Evolutionary conservation across 2,329 filamentous ascomycete genomes (phyloP), one percentile per base, ranked within the genome.

Genomic region (Ceratocystis ficicola): DNA sequence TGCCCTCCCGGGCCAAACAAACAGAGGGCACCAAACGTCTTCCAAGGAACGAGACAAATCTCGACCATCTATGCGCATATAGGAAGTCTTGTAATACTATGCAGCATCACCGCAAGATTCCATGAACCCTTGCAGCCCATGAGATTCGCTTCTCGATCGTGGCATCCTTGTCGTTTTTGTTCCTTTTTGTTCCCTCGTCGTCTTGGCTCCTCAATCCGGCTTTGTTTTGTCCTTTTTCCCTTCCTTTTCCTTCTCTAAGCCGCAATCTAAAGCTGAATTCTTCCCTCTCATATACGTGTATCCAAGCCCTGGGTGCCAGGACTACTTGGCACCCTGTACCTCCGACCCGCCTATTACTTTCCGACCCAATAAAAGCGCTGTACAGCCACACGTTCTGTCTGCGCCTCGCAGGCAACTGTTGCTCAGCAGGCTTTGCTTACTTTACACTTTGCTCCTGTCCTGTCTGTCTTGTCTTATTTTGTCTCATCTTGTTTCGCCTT

Each of bases 321-420:
- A 59, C 28, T 59, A 59, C 48, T 52, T 52, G 25, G 48, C 36
- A 59, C 55, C 52, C 55, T 59, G 55, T 30, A 32, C 55, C 30
- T 30, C n/a, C 28, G 30, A 20, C 3, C 28, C 30, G 55, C n/a
- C 55, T 41, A 59, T 36, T 20, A 30, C 36, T 41, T 36, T 25
- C 28, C 28, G 48, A n/a, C 55, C 55, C 55, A 44, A 44, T 44
- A 25, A 44, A 17, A 28, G 22, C 41, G 8, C 60, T 62, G 36
- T 62, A 44, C 60, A 28, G 36, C 60, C 44, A 17, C 36, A 46
- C 60, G 36, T 62, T 62, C 60, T n/a, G 22, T 48, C 36, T 59
- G 55, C 55, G 55, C 55, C 55, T 59, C 55, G 17, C 15, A 59
- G 28, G 25, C 48, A 52, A 52, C 6, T 17, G 36, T 41, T 41